Conservation (phyloP, 1,284 basidiomycete genomes). For the Pascua sp. region DNA sequence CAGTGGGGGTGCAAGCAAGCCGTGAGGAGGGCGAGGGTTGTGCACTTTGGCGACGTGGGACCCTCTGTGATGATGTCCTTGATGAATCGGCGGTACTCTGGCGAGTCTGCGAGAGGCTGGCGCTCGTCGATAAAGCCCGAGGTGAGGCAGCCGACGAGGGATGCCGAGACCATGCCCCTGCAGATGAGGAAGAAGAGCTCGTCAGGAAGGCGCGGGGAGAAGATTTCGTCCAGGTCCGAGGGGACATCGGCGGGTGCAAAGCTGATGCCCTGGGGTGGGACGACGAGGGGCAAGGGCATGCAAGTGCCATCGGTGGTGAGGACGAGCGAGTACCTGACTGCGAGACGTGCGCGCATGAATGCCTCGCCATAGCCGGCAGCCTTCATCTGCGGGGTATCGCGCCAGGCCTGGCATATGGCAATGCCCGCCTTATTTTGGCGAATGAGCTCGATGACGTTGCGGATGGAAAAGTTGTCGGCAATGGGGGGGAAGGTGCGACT, state of each 20-base stretch:
- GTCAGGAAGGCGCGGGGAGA: constrained; percentile 90
- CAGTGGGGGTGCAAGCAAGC: constrained; percentile 69
- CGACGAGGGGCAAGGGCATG: constrained; percentile 77
- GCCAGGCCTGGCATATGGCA: constrained; percentile 70
- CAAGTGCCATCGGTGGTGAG: constrained; percentile 86
- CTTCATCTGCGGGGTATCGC: constrained; percentile 55
- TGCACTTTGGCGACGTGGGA: constrained; percentile 84
- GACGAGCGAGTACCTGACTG: constrained; percentile 90
- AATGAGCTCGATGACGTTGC: constrained; percentile 81
- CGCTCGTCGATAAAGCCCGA: constrained; percentile 75
- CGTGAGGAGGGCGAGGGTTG: constrained; percentile 78
- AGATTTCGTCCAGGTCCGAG: constrained; percentile 87
- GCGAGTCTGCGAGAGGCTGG: constrained; percentile 89
- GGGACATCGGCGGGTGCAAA: constrained; percentile 82
- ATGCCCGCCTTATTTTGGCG: constrained; percentile 84
- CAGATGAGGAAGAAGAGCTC: constrained; percentile 96
- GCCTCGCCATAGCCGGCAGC: constrained; percentile 65
- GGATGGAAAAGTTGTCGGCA: constrained; percentile 68
- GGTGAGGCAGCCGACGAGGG: constrained; percentile 85
- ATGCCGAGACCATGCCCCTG: constrained; percentile 79
- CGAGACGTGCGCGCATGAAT: constrained; percentile 83
- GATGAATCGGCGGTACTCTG: constrained; percentile 89
- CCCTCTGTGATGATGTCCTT: constrained; percentile 94
- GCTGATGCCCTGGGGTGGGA: constrained; percentile 52
- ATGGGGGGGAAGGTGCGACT: constrained; percentile 80